These are phyloP conservation scores for Hysterangium stoloniferum DNA, from an alignment of 768 basidiomycete species.

Conservation along the genomic window DNA sequence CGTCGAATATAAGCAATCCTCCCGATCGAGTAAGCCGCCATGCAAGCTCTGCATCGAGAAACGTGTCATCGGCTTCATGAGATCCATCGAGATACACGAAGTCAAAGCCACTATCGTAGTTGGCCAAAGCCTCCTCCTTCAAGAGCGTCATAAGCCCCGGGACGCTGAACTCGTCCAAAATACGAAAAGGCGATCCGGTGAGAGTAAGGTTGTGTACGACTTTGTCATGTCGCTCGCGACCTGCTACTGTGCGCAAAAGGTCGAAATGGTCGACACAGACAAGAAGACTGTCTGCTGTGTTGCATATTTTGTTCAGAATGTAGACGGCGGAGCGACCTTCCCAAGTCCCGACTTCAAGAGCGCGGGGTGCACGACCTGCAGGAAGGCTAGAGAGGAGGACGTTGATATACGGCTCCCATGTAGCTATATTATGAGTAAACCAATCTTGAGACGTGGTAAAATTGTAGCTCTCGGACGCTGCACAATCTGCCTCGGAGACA, in stretches of 20 bases:
- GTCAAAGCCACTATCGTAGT: conserved; percentile 38
- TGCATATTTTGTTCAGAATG: conserved; percentile 41
- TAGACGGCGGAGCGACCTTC: conserved; percentile 58
- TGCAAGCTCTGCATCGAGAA: conserved; percentile 51
- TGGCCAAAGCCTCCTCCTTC: conserved; percentile 30
- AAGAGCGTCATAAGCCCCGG: conserved; percentile 42
- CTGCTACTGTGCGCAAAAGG: conserved; percentile 39
- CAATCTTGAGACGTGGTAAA: conserved; percentile 51
- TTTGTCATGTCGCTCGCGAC: conserved; percentile 35
- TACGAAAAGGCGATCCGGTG: conserved; percentile 37
- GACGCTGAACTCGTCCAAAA: conserved; percentile 45
- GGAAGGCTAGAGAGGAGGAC: conserved; percentile 14
- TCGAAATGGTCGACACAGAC: conserved; percentile 57
- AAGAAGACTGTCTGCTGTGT: conserved; percentile 31
- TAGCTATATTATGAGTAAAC: conserved; percentile 39
- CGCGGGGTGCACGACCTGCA: conserved; percentile 29
- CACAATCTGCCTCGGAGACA: not conserved
- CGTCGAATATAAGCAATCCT: conserved; percentile 49
- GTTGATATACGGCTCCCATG: conserved; percentile 37
- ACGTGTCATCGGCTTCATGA: conserved; percentile 50
- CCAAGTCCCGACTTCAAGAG: conserved; percentile 54
- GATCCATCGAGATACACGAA: conserved; percentile 56
- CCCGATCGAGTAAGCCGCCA: conserved; percentile 47
- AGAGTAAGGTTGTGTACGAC: conserved; percentile 40
- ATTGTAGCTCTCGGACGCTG: conserved; percentile 25